Base-by-base conservation (phyloP, 768 basidiomycete genomes). In the Auricularia sp. region DNA sequence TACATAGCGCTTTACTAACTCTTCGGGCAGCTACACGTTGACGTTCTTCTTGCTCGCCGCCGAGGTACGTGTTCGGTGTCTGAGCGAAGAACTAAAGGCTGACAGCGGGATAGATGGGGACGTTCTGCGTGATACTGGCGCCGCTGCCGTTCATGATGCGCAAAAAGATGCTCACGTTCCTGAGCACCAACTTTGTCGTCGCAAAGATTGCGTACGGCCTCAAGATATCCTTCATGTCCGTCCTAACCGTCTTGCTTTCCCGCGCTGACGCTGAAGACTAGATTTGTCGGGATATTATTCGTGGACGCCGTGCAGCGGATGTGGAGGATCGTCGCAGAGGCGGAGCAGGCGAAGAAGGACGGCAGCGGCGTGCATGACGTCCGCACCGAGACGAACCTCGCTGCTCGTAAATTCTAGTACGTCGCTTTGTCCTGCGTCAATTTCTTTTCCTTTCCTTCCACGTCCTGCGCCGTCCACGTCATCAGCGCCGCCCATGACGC, bases 371-470 rank as follows among this genome's bases (percentile, higher is more conserved):
- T 58, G 62, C 81, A 76, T 68, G 84, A 93, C 71, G 82, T 86
- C 14, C 82, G 90, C 56, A 84, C 86, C 1, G 96, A 98, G 74
- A 90, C 90, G 18, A 91, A 85, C 73, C 81, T 93, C 69, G 87
- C 95, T 0, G 93, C 93, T 34, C 84, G 93, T 66, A 94, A 94
- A 75, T 98, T 98, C 78, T 95, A 95, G 89, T 93, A 70, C 66
- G 85, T 80, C 34, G 39, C 23, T n/a, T n/a, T n/a, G n/a, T n/a
- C n/a, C n/a, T n/a, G n/a, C n/a, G n/a, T n/a, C n/a, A n/a, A n/a
- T n/a, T n/a, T n/a, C n/a, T n/a, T n/a, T n/a, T n/a, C n/a, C n/a
- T n/a, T n/a, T n/a, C n/a, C n/a, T n/a, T n/a, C n/a, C n/a, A n/a
- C n/a, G n/a, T n/a, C n/a, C n/a, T n/a, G n/a, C 29, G 29, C 29